phyloP scores from a whole-genome alignment of 1,284 basidiomycete genomes.

The Trichosporon coremiiforme region DNA sequence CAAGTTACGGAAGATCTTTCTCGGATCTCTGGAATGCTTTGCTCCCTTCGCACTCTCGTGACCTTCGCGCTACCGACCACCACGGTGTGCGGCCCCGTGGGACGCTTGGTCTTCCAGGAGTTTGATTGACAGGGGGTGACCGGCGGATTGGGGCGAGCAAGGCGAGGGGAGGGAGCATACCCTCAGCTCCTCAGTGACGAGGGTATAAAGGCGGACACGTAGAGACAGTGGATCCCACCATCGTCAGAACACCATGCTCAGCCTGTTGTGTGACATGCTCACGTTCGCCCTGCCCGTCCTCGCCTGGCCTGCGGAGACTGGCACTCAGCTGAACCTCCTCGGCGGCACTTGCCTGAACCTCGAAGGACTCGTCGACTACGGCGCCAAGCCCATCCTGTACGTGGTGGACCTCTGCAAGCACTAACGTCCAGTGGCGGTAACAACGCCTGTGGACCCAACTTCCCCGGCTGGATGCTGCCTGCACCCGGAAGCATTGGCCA shows the following conservation, averaged over 20 bases:
- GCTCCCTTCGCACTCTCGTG: background rate
- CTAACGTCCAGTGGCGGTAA: background rate
- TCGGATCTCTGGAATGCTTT: background rate
- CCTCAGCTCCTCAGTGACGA: background rate
- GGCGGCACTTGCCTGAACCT: background rate
- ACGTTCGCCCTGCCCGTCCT: background rate
- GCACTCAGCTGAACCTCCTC: background rate
- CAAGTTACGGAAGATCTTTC: background rate
- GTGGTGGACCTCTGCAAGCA: no score
- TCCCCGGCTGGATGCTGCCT: background rate
- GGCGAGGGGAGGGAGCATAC: no score
- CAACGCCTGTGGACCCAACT: background rate
- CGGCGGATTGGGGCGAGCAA: no score
- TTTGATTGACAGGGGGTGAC: no score
- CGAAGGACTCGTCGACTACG: background rate
- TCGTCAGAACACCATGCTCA: background rate
- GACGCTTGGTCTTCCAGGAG: no score
- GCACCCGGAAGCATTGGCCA: background rate
- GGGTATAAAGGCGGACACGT: no score
- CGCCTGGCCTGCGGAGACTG: background rate
- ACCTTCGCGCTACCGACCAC: background rate
- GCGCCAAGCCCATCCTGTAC: background rate
- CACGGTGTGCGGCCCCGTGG: no score
- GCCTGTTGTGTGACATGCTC: background rate
- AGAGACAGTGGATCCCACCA: no score